phyloP scores from a whole-genome alignment of 768 basidiomycete species.

The Suillus fuscotomentosus region DNA sequence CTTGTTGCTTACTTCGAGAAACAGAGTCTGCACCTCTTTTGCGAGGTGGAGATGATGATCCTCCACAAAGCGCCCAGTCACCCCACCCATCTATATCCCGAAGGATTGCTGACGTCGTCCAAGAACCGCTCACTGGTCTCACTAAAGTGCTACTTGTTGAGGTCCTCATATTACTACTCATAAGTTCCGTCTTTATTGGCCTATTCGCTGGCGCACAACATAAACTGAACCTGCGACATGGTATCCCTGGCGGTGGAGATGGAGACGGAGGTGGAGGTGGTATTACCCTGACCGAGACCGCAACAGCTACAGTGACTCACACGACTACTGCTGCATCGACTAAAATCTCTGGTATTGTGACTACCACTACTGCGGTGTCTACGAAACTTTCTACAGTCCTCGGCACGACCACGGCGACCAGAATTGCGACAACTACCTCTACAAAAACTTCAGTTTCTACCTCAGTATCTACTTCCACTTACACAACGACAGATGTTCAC shows the following conservation, averaged over 20 bases:
- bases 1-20: slow-evolving; percentile 10
- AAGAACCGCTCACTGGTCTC: slow-evolving; percentile 80
- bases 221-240: slow-evolving; percentile 56
- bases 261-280: slow-evolving; percentile 24
- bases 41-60: slow-evolving; percentile 40
- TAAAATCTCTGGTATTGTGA: slow-evolving; percentile 26
- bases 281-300: slow-evolving; percentile 33
- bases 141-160: slow-evolving; percentile 79
- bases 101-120: slow-evolving; percentile 51
- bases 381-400: slow-evolving; percentile 30
- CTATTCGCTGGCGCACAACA: slow-evolving; percentile 89
- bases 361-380: slow-evolving; percentile 33
- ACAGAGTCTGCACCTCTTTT: slow-evolving; percentile 69
- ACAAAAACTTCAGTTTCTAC: slow-evolving; percentile 38
- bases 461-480: slow-evolving; percentile 30
- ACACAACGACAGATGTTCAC: slow-evolving; percentile 34
- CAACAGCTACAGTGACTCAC: slow-evolving; percentile 31
- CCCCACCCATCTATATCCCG: slow-evolving; percentile 32
- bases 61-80: slow-evolving; percentile 19
- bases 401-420: slow-evolving; percentile 36
- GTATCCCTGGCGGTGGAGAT: slow-evolving; percentile 27
- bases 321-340: slow-evolving; percentile 24
- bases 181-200: slow-evolving; percentile 88
- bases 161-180: slow-evolving; percentile 73
- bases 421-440: slow-evolving; percentile 40